Percentiles rank a stretch among this genome's conserved stretches.
Evolutionary conservation across 441 rosid species (phyloP).

Genomic region (Syzygium syzygioides): DNA sequence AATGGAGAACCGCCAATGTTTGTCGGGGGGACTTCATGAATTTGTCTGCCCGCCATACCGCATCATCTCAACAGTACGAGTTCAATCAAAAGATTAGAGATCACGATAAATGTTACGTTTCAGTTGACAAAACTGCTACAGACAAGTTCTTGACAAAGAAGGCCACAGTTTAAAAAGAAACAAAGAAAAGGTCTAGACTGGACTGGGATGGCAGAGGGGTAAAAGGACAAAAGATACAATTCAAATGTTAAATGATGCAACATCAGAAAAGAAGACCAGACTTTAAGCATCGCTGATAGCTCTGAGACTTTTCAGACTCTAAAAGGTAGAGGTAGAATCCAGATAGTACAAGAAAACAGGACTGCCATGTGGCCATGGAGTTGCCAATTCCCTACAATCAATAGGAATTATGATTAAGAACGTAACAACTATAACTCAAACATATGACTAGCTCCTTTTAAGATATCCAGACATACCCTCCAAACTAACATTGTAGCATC

Average conservation of each 20-base stretch:
- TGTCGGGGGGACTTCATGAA: slow-evolving; percentile 72
- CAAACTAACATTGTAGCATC: slow-evolving; percentile 91
- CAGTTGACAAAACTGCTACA: not conserved
- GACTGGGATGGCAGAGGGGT: not conserved
- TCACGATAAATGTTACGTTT: not conserved
- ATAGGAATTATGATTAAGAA: slow-evolving; percentile 10
- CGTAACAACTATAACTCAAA: slow-evolving; percentile 11
- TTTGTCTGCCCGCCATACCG: slow-evolving; percentile 97
- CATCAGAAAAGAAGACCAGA: slow-evolving; percentile 22
- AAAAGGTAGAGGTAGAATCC: slow-evolving; percentile 79
- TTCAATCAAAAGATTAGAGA: not conserved
- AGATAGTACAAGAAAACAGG: slow-evolving; percentile 85
- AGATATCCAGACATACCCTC: slow-evolving; percentile 40
- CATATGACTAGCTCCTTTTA: slow-evolving; percentile 9
- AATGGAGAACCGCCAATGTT: slow-evolving; percentile 87
- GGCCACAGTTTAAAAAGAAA: not conserved
- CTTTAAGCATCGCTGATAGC: slow-evolving; percentile 88
- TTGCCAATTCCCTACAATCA: slow-evolving; percentile 89
- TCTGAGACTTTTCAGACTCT: slow-evolving; percentile 79
- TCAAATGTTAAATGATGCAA: not conserved
- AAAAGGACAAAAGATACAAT: not conserved
- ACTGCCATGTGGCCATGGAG: slow-evolving; percentile 93
- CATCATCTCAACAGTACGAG: slow-evolving; percentile 16
- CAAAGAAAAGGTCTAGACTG: not conserved
- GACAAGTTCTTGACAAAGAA: slow-evolving; percentile 4